Conservation (phyloP, 345 rosid genomes). For the Eutrema japonicum region DNA sequence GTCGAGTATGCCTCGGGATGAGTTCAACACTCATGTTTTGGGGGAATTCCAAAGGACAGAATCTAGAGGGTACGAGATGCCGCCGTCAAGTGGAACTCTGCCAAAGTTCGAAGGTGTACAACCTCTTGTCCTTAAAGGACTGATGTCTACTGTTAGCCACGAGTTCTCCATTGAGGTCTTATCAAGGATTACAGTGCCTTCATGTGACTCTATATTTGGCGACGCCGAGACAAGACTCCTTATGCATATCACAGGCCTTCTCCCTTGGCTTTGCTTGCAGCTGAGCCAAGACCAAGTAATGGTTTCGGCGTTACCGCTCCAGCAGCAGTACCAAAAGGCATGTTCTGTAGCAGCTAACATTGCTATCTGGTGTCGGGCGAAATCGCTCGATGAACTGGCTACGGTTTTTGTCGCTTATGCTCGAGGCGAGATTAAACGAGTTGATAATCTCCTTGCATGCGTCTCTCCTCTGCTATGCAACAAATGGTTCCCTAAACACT, state of each 20-base stretch:
- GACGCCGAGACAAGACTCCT: conserved; percentile 90
- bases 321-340: conserved; percentile 86
- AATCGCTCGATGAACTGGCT: conserved; percentile 74
- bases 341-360: conserved; percentile 84
- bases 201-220: conserved; percentile 96
- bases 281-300: conserved; percentile 64
- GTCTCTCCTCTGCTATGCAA: conserved; percentile 83
- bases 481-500: conserved; percentile 98
- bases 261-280: conserved; percentile 99
- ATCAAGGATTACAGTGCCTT: conserved; percentile 80
- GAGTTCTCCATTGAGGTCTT: conserved; percentile 88
- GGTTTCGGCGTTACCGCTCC: conserved; percentile 76
- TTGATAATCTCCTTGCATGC: conserved; percentile 82
- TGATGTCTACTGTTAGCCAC: conserved; percentile 91
- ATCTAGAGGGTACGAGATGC: conserved; percentile 68
- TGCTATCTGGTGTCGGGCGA: conserved; percentile 83
- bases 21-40: conserved; percentile 55
- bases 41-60: conserved; percentile 74
- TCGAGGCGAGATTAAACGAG: conserved; percentile 75
- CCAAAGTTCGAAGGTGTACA: conserved; percentile 95
- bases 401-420: conserved; percentile 76
- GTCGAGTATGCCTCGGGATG: conserved; percentile 98
- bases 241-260: conserved; percentile 94
- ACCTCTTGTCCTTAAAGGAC: conserved; percentile 98
- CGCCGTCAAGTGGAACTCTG: conserved; percentile 73